Percentiles rank a stretch among this genome's conserved stretches.
Evolutionary conservation across 208 protist genomes (phyloP).

Genomic region (Strigomonas culicis): DNA sequence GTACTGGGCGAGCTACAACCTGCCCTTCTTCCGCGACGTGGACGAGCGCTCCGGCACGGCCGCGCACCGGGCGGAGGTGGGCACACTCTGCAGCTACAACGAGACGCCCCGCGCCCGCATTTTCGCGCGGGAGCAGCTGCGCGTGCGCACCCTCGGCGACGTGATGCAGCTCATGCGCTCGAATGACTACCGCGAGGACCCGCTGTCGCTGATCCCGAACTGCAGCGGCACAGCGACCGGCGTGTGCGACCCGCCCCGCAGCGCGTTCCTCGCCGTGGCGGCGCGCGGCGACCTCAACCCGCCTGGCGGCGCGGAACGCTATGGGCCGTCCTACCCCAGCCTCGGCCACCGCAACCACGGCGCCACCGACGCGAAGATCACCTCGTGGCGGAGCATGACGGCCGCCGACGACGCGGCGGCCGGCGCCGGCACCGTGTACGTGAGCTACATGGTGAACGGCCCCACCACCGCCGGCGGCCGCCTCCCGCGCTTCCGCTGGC

Average conservation of each 20-base stretch:
- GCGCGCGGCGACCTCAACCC: constrained; percentile 50
- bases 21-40: constrained; percentile 64
- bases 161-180: constrained; percentile 62
- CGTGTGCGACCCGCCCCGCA: constrained; percentile 26
- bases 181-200: constrained; percentile 71
- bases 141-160: constrained; percentile 28
- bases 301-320: constrained; percentile 17
- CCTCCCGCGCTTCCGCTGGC: constrained; percentile 27
- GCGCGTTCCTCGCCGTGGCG: constrained; percentile 34
- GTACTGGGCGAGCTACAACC: constrained; percentile 86
- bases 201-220: constrained; percentile 42
- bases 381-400: constrained; percentile 20
- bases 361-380: constrained; percentile 37
- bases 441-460: constrained; percentile 21
- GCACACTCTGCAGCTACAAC: constrained; percentile 47
- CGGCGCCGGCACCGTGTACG: not conserved
- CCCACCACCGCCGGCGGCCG: constrained; percentile 23
- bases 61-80: constrained; percentile 12
- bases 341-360: constrained; percentile 29
- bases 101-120: constrained; percentile 50
- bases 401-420: not conserved
- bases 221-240: constrained; percentile 23
- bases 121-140: constrained; percentile 36
- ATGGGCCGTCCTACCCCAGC: constrained; percentile 21
- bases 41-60: constrained; percentile 64